phyloP scores from a whole-genome alignment of 2,329 filamentous ascomycete genomes.

The Pseudogymnoascus sp. region DNA sequence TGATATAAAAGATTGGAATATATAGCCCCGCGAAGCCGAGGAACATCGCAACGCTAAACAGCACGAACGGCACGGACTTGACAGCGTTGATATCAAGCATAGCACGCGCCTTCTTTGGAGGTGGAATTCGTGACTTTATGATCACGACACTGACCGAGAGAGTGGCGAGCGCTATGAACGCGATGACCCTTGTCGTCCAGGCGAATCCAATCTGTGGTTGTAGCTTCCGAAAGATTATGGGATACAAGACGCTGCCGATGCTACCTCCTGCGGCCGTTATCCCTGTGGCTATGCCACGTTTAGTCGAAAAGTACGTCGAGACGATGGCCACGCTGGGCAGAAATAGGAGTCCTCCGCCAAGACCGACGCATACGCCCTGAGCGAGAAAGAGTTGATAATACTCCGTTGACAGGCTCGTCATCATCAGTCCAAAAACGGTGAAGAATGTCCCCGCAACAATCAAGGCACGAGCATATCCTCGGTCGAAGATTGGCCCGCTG shows the following conservation, averaged over 20 bases:
- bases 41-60: too few species aligned
- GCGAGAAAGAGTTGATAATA: slow-evolving; percentile 46
- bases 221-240: slow-evolving; percentile 51
- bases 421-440: slow-evolving; percentile 56
- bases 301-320: slow-evolving; percentile 41
- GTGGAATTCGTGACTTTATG: slow-evolving; percentile 41
- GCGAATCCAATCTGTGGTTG: slow-evolving; percentile 44
- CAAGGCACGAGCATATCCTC: slow-evolving; percentile 50
- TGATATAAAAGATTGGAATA: slow-evolving; percentile 28
- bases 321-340: slow-evolving; percentile 35
- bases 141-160: slow-evolving; percentile 44
- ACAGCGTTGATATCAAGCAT: too few species aligned
- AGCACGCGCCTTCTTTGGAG: slow-evolving; percentile 13
- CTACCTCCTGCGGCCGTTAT: slow-evolving; percentile 41
- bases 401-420: slow-evolving; percentile 47
- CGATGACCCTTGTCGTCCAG: slow-evolving; percentile 48
- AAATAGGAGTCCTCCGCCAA: slow-evolving; percentile 39
- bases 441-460: slow-evolving; percentile 44
- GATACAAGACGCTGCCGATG: slow-evolving; percentile 49
- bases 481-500: slow-evolving; percentile 55
- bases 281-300: slow-evolving; percentile 40
- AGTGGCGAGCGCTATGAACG: slow-evolving; percentile 48
- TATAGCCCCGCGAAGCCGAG: neutral
- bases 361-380: slow-evolving; percentile 38
- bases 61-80: too few species aligned